Percentiles rank a stretch among this genome's conserved stretches.
Evolutionary conservation across 2,329 filamentous ascomycete species (phyloP).

Genomic region (Gliomastix tumulicola): DNA sequence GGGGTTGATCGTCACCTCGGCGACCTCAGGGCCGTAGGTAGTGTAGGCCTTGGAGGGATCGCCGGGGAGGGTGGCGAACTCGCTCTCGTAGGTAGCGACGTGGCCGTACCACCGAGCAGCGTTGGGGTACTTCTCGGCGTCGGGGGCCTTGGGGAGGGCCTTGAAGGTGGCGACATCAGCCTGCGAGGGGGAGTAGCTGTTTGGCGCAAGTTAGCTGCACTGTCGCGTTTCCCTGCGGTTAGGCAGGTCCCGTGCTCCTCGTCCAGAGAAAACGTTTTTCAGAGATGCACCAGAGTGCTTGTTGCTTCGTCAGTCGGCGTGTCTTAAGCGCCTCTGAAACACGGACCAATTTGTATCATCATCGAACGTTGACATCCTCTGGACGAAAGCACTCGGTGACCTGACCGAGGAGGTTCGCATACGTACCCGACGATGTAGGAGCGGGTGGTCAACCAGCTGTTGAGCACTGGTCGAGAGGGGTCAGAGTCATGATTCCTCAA

Average conservation of each 20-base stretch:
- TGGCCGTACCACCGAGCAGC: slow-evolving; percentile 99
- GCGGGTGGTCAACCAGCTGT: slow-evolving; percentile 67
- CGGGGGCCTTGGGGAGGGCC: slow-evolving; percentile 69
- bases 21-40: slow-evolving; percentile 80
- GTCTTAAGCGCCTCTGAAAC: slow-evolving; percentile 93
- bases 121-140: slow-evolving; percentile 83
- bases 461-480: slow-evolving; percentile 49
- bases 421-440: slow-evolving; percentile 82
- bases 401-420: neutral
- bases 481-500: slow-evolving; percentile 22
- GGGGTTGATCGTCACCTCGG: slow-evolving; percentile 74
- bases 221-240: neutral
- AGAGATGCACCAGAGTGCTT: slow-evolving; percentile 62
- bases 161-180: slow-evolving; percentile 96
- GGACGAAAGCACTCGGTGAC: neutral
- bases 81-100: slow-evolving; percentile 84
- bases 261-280: slow-evolving; percentile 29
- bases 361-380: no score
- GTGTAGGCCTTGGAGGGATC: slow-evolving; percentile 86
- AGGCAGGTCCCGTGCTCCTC: no score
- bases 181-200: slow-evolving; percentile 65
- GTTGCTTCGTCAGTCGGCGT: slow-evolving; percentile 69
- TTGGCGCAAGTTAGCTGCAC: slow-evolving; percentile 6
- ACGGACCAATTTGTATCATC: slow-evolving; percentile 93
- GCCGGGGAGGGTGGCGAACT: slow-evolving; percentile 86